These are phyloP conservation scores for Hemileccinum impolitum DNA, from an alignment of 768 basidiomycete genomes.

Conservation along the genomic window DNA sequence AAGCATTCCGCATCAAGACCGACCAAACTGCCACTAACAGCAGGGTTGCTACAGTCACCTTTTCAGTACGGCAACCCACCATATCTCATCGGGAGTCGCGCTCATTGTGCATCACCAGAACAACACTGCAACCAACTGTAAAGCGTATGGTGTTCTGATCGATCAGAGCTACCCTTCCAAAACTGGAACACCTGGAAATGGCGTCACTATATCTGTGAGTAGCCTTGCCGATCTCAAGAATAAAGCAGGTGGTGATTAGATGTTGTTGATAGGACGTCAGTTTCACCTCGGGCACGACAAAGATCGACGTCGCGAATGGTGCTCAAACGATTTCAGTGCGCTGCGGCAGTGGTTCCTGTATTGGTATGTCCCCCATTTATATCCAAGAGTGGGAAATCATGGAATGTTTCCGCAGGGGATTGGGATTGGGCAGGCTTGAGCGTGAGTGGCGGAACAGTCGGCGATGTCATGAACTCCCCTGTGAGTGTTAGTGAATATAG, in stretches of 20 bases:
- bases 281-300: slow-evolving; percentile 42
- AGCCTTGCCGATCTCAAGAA: background rate
- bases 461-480: slow-evolving; percentile 31
- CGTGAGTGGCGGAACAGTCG: slow-evolving; percentile 42
- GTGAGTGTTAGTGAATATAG: slow-evolving; percentile 24
- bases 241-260: background rate
- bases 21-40: slow-evolving; percentile 42
- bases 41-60: slow-evolving; percentile 48
- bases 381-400: background rate
- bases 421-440: slow-evolving; percentile 52
- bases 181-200: slow-evolving; percentile 52
- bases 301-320: slow-evolving; percentile 38
- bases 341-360: slow-evolving; percentile 52
- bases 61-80: slow-evolving; percentile 33
- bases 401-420: slow-evolving; percentile 27
- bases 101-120: slow-evolving; percentile 30
- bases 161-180: slow-evolving; percentile 56
- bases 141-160: slow-evolving; percentile 54
- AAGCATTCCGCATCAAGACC: slow-evolving; percentile 64
- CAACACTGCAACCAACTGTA: slow-evolving; percentile 50
- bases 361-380: slow-evolving; percentile 32
- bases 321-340: slow-evolving; percentile 52
- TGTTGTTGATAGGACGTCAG: slow-evolving; percentile 40
- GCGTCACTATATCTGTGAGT: slow-evolving; percentile 55
- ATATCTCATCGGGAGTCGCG: background rate